Conservation (phyloP, 352 stramenopile genomes). For the Phytophthora crassamura region DNA sequence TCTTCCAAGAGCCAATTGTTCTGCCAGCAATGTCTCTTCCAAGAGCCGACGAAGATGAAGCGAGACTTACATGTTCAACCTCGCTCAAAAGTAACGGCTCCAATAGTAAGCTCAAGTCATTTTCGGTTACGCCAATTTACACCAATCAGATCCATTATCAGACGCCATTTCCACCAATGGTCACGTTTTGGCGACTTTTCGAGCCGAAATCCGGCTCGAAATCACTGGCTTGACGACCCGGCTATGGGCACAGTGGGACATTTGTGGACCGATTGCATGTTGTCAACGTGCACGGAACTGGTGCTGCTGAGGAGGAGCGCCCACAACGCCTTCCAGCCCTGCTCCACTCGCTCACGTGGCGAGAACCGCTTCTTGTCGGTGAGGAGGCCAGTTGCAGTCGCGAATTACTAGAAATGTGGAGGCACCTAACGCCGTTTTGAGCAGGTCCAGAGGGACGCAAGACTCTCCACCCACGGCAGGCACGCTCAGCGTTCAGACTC, state of each 20-base stretch:
- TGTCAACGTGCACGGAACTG: not conserved
- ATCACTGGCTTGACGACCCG: constrained; percentile 26
- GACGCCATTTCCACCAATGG: constrained; percentile 23
- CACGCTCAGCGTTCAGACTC: not conserved
- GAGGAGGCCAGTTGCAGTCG: constrained; percentile 24
- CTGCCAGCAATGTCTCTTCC: too few relatives aligned
- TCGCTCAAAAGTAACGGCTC: constrained; percentile 11
- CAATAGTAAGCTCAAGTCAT: constrained; percentile 21
- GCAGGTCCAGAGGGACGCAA: constrained; percentile 8
- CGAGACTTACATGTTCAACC: constrained; percentile 4
- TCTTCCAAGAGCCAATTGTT: too few relatives aligned
- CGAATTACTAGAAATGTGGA: not conserved
- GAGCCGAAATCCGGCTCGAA: constrained; percentile 4
- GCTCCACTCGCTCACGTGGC: constrained; percentile 7
- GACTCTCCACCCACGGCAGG: not conserved
- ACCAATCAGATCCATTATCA: constrained; percentile 18
- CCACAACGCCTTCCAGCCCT: constrained; percentile 18
- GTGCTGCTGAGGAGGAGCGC: too few relatives aligned
- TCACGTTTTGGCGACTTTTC: not conserved
- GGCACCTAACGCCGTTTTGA: not conserved
- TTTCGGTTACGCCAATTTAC: constrained; percentile 2
- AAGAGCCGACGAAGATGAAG: not conserved
- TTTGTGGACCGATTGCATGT: constrained; percentile 22
- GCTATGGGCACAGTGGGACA: constrained; percentile 36
- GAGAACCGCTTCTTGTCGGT: constrained; percentile 14